Evolutionary conservation across 2,329 filamentous ascomycete genomes (phyloP), one percentile per base, ranked within the genome.

Genomic region (Hypoxylon sp.): DNA sequence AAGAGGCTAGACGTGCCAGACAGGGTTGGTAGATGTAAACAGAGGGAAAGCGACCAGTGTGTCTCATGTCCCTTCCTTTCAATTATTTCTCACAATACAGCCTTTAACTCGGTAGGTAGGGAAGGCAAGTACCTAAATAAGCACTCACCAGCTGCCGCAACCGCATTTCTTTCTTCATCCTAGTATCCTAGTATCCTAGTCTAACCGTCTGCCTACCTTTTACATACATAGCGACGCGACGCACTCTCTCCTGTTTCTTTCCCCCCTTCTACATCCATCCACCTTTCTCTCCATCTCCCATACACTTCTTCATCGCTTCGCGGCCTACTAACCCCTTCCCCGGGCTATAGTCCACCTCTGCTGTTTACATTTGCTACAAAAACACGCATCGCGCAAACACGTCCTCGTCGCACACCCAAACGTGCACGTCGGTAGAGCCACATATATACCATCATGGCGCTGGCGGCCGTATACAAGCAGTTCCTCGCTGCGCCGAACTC

Each of bases 401-500:
- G 27, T 51, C 50, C 42, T 21, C 53, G 31, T 58, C 53, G 48
- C 24, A 54, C 27, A n/a, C 19, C 44, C 24, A 52, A 19, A 48
- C 55, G 10, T 47, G 51, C 68, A 54, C 62, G 58, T 61, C 44
- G 21, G n/a, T 37, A 42, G 48, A 57, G 42, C 27, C 27, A 46
- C 60, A 44, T 21, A 58, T 31, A 62, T 48, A 54, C 44, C 67
- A 75, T 61, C 69, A 87, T 87, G 85, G 79, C 85, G 70, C 78
- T 86, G 70, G 84, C 84, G 70, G 76, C 80, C 73, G 79, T 86
- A 67, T 95, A 95, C 83, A 87, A 89, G 84, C 87, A 88, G 82
- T 94, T 94, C 79, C 85, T 94, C 62, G 85, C 87, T 76, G 84
- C 88, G 69, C 91, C 91, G 69, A 89, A 83, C 80, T 82, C 89